A percentile compares a stretch with the other conserved stretches of the same genome.
These are phyloP conservation scores for Sporothrix curviconia DNA, from an alignment of 2,329 filamentous ascomycete genomes.

Conservation along the genomic window DNA sequence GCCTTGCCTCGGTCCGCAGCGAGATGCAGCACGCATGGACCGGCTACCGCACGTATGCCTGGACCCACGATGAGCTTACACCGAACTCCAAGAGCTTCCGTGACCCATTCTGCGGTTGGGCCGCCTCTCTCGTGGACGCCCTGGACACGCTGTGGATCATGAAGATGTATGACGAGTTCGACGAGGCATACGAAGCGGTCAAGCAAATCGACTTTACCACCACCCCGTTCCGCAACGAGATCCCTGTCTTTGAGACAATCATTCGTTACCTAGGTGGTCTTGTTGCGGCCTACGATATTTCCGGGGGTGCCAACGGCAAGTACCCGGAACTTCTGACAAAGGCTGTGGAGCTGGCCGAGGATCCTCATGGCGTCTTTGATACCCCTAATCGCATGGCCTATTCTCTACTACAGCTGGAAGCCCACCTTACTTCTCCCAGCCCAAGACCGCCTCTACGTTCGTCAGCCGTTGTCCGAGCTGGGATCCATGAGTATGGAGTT, in stretches of 20 bases:
- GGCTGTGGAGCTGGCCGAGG: conserved; percentile 70
- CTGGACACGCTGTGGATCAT: conserved; percentile 86
- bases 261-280: conserved; percentile 89
- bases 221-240: conserved; percentile 52
- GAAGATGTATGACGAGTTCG: conserved; percentile 70
- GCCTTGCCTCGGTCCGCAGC: conserved; percentile 60
- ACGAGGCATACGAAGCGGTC: conserved; percentile 65
- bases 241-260: conserved; percentile 88
- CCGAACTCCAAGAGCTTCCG: conserved; percentile 62
- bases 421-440: conserved; percentile 56
- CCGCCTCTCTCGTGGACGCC: conserved; percentile 76
- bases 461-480: conserved; percentile 63
- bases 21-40: conserved; percentile 75
- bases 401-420: conserved; percentile 73
- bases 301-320: conserved; percentile 47
- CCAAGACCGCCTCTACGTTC: conserved; percentile 52
- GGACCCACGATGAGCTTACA: conserved; percentile 77
- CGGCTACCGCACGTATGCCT: conserved; percentile 73
- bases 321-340: conserved; percentile 69
- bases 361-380: conserved; percentile 77
- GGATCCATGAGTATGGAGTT: conserved; percentile 83
- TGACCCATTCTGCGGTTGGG: conserved; percentile 89
- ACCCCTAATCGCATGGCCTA: conserved; percentile 91
- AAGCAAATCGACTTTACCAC: conserved; percentile 77
- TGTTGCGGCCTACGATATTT: conserved; percentile 79